phyloP scores from a whole-genome alignment of 148 eudicot genomes.

The Rhododendron ferrugineum region DNA sequence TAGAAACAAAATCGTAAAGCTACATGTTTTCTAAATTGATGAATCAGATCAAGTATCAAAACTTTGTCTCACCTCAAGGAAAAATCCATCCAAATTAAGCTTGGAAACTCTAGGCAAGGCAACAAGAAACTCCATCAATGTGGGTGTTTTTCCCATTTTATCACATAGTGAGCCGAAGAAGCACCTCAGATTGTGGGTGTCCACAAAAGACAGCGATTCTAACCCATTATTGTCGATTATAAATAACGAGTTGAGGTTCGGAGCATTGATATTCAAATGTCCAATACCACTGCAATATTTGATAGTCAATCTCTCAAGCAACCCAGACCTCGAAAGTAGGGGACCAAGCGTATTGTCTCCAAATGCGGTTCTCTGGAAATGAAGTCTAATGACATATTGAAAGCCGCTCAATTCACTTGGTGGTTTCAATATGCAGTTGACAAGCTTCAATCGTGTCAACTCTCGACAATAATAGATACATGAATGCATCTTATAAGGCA shows the following conservation, averaged over 20 bases:
- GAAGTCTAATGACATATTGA: neutral
- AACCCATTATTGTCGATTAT: neutral
- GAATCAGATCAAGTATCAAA: neutral
- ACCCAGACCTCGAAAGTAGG: neutral
- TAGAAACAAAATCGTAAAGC: neutral
- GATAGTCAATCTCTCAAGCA: neutral
- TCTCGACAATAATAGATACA: conserved; percentile 5
- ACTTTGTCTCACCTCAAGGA: neutral
- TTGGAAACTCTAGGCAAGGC: neutral
- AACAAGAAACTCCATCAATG: neutral
- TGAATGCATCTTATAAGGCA: neutral
- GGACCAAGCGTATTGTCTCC: neutral
- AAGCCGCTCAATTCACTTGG: neutral
- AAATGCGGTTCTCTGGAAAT: neutral
- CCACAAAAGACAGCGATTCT: neutral
- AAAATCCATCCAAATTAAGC: neutral
- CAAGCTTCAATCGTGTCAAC: neutral
- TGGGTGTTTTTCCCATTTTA: neutral
- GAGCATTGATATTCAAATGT: neutral
- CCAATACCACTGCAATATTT: neutral
- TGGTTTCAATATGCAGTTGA: neutral
- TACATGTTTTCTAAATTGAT: too few species aligned
- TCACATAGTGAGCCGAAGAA: too few species aligned
- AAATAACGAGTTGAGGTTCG: neutral
- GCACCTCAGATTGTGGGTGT: neutral